Evolutionary conservation across 257 asterid genomes (phyloP).

Genomic region (Solanum appendiculatum): DNA sequence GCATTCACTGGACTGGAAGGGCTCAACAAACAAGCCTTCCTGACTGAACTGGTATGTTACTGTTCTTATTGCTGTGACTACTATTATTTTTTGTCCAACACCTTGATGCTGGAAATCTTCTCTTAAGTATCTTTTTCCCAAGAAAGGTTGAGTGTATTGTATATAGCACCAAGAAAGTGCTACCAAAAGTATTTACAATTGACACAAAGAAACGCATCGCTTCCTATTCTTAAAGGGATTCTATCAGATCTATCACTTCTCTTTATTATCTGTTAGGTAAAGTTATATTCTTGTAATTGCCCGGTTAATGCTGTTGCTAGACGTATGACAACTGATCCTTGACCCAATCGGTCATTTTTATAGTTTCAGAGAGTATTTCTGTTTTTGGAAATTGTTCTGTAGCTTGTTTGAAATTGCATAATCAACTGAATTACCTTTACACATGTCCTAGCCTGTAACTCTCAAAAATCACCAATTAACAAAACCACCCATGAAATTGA

Average conservation of each 20-base stretch:
- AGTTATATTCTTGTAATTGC: not conserved
- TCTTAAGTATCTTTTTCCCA: not conserved
- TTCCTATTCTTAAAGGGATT: not conserved
- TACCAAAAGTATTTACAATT: not conserved
- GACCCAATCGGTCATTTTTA: not conserved
- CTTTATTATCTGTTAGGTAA: not conserved
- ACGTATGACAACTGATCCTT: not conserved
- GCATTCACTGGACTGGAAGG: conserved; percentile 98
- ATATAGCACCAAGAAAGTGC: not conserved
- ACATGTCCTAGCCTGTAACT: not conserved
- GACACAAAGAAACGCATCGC: not conserved
- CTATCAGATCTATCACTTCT: not conserved
- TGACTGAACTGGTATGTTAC: conserved; percentile 71
- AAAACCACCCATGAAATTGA: not conserved
- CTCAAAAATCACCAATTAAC: not conserved
- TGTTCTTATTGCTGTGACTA: not conserved
- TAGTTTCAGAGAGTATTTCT: not conserved
- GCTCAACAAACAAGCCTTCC: conserved; percentile 92
- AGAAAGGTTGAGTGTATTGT: not conserved
- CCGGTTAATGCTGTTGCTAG: not conserved
- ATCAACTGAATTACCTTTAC: not conserved
- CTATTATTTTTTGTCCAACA: not conserved
- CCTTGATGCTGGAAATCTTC: not conserved
- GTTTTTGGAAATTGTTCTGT: not conserved
- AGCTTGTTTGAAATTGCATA: not conserved